Conservation (phyloP, 257 asterid genomes). For the Solanum microdontum region DNA sequence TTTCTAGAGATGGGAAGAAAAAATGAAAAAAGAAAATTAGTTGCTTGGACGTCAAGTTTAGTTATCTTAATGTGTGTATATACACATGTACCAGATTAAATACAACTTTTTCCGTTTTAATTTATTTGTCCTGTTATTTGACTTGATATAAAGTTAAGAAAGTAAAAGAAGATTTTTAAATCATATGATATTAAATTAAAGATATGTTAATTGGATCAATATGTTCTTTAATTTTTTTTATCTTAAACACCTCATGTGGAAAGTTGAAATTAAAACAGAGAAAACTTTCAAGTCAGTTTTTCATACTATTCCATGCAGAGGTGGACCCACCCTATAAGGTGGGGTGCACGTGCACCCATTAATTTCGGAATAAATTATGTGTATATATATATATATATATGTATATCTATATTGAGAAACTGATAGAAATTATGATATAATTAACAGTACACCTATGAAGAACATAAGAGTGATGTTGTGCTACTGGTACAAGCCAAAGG, state of each 20-base stretch:
- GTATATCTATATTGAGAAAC: too few species aligned
- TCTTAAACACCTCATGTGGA: too few species aligned
- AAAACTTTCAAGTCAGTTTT: not conserved
- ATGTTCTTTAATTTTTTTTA: too few species aligned
- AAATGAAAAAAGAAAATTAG: slow-evolving; percentile 16
- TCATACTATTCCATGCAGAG: not conserved
- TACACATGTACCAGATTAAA: not conserved
- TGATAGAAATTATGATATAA: too few species aligned
- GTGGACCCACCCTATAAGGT: not conserved
- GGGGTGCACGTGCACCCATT: not conserved
- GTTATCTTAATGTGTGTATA: slow-evolving; percentile 20
- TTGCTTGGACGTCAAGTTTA: slow-evolving; percentile 93
- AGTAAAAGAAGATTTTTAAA: not conserved
- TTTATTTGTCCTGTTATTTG: not conserved
- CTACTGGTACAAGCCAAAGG: not conserved
- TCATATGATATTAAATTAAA: not conserved
- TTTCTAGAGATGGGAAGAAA: not conserved
- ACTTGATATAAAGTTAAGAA: not conserved
- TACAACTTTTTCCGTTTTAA: not conserved
- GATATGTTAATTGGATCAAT: not conserved
- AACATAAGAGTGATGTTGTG: not conserved
- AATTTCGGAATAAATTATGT: too few species aligned
- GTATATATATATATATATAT: too few species aligned
- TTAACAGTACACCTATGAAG: not conserved
- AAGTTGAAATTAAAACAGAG: not conserved